Evolutionary conservation across 2,329 filamentous ascomycete genomes (phyloP), one percentile per base, ranked within the genome.

Genomic region (Colletotrichum camelliae): DNA sequence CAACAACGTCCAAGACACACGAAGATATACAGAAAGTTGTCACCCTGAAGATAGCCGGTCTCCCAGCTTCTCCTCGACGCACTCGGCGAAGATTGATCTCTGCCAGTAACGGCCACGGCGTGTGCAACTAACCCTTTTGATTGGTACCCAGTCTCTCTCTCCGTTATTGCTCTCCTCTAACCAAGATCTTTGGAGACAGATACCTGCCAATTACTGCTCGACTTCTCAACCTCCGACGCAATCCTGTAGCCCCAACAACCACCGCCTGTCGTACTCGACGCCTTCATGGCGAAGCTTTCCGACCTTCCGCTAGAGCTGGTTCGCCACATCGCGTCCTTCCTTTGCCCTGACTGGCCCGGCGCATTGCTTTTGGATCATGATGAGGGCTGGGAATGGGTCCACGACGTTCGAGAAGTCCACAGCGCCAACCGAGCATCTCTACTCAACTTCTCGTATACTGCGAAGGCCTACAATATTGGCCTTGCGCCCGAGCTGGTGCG

Each of bases 241-340:
- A 52, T 4, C 10, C n/a, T 21, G n/a, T 0, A 4, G 1, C n/a
- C 0, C 10, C 12, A 0, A 52, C n/a, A 24, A 13, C n/a, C 4
- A 52, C n/a, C n/a, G 2, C 4, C n/a, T 52, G 13, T 52, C 43
- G 4, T 24, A 1, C 6, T 52, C 43, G 43, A 21, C 6, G 43
- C 43, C 0, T 10, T 13, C 43, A 52, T 52, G 43, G 43, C 43
- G 12, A 52, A 52, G 43, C 43, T 52, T 52, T 21, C 43, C 0
- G 43, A 52, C n/a, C 43, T 52, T 24, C 43, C n/a, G n/a, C n/a
- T 21, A 0, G 43, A 52, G 43, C n/a, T 52, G 43, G 43, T 52
- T 52, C 43, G 43, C 43, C 43, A 52, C 12, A 52, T 52, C 3
- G 43, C 43, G 43, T 52, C 43, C 10, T 52, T 52, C 13, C n/a